Evolutionary conservation across 257 asterid species (phyloP).

Genomic region (Echites panduratus): DNA sequence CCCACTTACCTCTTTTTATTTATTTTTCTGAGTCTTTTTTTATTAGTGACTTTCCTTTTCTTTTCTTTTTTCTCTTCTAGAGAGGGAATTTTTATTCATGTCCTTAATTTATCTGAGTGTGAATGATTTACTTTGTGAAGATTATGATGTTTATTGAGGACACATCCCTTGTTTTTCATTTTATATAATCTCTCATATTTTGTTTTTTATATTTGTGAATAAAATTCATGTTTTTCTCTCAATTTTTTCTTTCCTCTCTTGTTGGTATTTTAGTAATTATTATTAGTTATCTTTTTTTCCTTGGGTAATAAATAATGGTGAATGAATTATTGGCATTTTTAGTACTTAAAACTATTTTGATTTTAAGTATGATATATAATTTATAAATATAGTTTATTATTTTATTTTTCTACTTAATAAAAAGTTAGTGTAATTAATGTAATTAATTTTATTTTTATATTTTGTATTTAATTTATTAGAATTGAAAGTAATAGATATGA

Average conservation of each 20-base stretch:
- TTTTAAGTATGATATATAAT: no score
- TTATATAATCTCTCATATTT: neutral
- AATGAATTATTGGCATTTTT: no score
- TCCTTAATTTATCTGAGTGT: conserved; percentile 14
- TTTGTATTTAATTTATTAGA: no score
- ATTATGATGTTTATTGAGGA: neutral
- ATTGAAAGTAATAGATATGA: no score
- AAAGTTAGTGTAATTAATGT: no score
- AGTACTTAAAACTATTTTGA: no score
- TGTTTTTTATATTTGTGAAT: neutral
- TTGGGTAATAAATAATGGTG: no score
- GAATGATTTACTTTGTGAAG: conserved; percentile 15
- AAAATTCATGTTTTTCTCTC: neutral
- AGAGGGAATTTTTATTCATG: conserved; percentile 29
- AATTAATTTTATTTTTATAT: no score
- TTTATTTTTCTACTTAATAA: no score
- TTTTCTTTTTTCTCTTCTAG: conserved; percentile 7
- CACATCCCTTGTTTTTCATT: neutral
- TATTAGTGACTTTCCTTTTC: conserved; percentile 15
- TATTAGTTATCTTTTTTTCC: neutral
- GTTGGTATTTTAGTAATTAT: neutral
- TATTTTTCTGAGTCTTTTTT: conserved; percentile 22
- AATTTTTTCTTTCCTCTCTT: neutral
- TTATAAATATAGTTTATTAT: no score
- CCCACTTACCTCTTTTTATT: conserved; percentile 7